These are phyloP conservation scores for Cyclotella atomus DNA, from an alignment of 108 stramenopile genomes.

Conservation along the genomic window DNA sequence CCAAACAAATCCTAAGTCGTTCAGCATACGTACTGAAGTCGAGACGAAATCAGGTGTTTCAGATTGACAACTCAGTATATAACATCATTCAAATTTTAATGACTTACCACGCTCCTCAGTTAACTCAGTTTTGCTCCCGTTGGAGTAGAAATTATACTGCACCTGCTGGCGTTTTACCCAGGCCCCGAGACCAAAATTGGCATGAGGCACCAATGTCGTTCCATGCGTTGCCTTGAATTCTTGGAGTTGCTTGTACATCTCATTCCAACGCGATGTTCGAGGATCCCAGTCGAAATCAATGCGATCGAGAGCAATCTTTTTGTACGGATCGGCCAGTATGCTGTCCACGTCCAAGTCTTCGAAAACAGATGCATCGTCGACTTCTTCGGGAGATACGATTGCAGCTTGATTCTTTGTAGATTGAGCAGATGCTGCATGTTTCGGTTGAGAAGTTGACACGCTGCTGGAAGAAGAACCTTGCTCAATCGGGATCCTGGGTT, in stretches of 20 bases:
- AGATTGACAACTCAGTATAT: no score
- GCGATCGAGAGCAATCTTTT: constrained; percentile 41
- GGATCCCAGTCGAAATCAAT: constrained; percentile 54
- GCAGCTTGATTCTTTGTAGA: background rate
- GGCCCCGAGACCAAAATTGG: constrained; percentile 37
- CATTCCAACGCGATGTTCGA: constrained; percentile 51
- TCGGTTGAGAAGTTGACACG: background rate
- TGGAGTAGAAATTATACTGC: constrained; percentile 35
- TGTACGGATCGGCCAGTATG: constrained; percentile 50
- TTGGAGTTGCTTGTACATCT: constrained; percentile 40
- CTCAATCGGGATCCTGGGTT: background rate
- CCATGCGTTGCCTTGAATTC: constrained; percentile 18
- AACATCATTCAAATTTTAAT: no score
- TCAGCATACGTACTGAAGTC: constrained; percentile 37
- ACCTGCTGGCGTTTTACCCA: constrained; percentile 50
- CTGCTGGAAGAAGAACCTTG: background rate
- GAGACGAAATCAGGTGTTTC: no score
- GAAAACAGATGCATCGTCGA: constrained; percentile 23
- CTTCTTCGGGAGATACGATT: background rate
- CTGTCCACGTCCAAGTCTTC: constrained; percentile 37
- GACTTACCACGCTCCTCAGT: constrained; percentile 44
- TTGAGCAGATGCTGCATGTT: background rate
- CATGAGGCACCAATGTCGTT: constrained; percentile 42
- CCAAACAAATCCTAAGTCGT: constrained; percentile 44
- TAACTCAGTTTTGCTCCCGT: constrained; percentile 36